Percentiles rank a stretch among this genome's conserved stretches.
Evolutionary conservation across 2,329 filamentous ascomycete genomes (phyloP).

Genomic region (Fusarium decemcellulare): DNA sequence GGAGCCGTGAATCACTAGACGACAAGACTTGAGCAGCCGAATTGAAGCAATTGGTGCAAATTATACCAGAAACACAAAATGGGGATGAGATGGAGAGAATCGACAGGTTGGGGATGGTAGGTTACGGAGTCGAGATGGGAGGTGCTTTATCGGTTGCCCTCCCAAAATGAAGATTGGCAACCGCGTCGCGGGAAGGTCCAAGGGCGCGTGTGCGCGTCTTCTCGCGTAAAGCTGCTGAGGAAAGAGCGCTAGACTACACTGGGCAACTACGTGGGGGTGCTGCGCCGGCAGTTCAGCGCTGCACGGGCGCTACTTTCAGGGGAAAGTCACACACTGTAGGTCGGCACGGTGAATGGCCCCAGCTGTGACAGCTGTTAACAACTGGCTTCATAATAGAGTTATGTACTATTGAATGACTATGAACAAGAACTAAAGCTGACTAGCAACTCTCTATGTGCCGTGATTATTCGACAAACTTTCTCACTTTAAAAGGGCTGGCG

Average conservation of each 20-base stretch:
- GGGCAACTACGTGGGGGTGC: neutral
- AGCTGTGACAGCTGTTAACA: too few species aligned
- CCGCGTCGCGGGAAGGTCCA: constrained; percentile 37
- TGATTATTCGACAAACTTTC: constrained; percentile 22
- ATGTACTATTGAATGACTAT: too few species aligned
- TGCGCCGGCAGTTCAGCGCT: neutral
- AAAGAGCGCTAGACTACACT: constrained; percentile 32
- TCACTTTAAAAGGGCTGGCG: constrained; percentile 34
- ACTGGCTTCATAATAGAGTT: too few species aligned
- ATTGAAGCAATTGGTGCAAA: constrained; percentile 10
- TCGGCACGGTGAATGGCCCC: neutral
- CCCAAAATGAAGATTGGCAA: constrained; percentile 15
- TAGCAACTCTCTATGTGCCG: too few species aligned
- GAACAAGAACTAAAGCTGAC: too few species aligned
- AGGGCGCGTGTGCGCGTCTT: constrained; percentile 40
- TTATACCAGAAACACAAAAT: constrained; percentile 15
- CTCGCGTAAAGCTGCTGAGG: constrained; percentile 45
- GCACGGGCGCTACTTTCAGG: neutral
- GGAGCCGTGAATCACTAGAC: constrained; percentile 35
- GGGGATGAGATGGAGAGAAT: constrained; percentile 7
- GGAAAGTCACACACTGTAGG: neutral
- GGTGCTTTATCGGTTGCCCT: neutral
- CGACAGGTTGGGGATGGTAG: constrained; percentile 3
- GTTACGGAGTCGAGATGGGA: constrained; percentile 10
- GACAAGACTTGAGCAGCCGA: neutral